These are phyloP conservation scores for Gardenia jasminoides DNA, from an alignment of 257 asterid species.

Conservation along the genomic window DNA sequence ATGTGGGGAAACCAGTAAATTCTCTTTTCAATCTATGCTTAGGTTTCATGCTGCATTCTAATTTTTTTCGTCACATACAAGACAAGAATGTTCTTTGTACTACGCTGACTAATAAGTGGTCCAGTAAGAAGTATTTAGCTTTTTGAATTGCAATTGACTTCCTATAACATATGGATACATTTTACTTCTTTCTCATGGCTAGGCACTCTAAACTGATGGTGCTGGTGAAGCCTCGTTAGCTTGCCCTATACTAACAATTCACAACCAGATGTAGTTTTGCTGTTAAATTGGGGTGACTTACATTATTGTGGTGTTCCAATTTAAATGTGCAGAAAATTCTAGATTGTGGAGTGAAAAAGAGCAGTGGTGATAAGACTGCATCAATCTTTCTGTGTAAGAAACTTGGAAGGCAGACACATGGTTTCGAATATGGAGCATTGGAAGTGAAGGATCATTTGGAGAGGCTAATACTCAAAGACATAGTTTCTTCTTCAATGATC, in stretches of 20 bases:
- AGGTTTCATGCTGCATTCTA: background rate
- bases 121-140: background rate
- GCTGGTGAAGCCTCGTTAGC: background rate
- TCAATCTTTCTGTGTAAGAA: constrained; percentile 64
- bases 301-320: constrained; percentile 16
- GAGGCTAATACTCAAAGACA: constrained; percentile 52
- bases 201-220: background rate
- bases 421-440: constrained; percentile 80
- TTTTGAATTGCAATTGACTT: background rate
- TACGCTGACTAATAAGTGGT: background rate
- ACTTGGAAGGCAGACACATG: constrained; percentile 60
- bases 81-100: background rate
- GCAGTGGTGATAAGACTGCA: constrained; percentile 63
- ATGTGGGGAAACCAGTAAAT: background rate
- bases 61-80: background rate
- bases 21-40: background rate
- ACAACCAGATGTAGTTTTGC: background rate
- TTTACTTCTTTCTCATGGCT: background rate
- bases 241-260: background rate
- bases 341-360: constrained; percentile 81
- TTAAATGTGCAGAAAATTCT: constrained; percentile 59
- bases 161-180: background rate
- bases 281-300: constrained; percentile 7
- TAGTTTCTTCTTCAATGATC: constrained; percentile 66
- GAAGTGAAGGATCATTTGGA: constrained; percentile 82